Evolutionary conservation across 1,284 basidiomycete species (phyloP).

Genomic region (Meira miltonrushii): DNA sequence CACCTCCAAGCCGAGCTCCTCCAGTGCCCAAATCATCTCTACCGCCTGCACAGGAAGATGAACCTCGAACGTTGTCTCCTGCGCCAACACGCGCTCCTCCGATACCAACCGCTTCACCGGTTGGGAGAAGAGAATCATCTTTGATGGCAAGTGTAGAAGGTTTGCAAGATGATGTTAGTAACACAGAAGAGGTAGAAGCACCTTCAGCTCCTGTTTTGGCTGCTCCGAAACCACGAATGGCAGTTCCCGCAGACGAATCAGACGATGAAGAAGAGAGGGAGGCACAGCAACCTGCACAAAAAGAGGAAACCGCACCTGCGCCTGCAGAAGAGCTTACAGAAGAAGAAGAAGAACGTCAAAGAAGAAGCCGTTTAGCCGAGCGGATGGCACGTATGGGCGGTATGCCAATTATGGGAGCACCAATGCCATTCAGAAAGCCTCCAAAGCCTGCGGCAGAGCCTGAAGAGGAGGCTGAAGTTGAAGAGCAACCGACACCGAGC

Average conservation of each 20-base stretch:
- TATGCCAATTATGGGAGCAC: conserved; percentile 49
- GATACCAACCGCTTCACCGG: neutral
- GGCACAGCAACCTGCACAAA: conserved; percentile 1
- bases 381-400: conserved; percentile 50
- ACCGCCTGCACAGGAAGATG: neutral
- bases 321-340: conserved; percentile 27
- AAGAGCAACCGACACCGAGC: conserved; percentile 10
- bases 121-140: neutral
- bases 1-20: conserved; percentile 14
- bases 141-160: neutral
- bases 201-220: conserved; percentile 18
- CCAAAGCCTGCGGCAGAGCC: neutral
- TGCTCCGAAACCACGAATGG: conserved; percentile 30
- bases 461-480: neutral
- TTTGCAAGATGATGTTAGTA: neutral
- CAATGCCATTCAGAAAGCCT: conserved; percentile 55
- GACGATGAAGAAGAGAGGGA: conserved; percentile 25
- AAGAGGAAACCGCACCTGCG: conserved; percentile 10
- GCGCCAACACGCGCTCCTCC: conserved; percentile 9
- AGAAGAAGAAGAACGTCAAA: conserved; percentile 38
- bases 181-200: conserved; percentile 5
- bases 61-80: conserved; percentile 4
- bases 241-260: conserved; percentile 28
- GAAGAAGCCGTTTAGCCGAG: conserved; percentile 38
- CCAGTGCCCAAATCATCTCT: neutral